phyloP scores from a whole-genome alignment of 2,329 filamentous ascomycete species.

The Blastomyces parvus region DNA sequence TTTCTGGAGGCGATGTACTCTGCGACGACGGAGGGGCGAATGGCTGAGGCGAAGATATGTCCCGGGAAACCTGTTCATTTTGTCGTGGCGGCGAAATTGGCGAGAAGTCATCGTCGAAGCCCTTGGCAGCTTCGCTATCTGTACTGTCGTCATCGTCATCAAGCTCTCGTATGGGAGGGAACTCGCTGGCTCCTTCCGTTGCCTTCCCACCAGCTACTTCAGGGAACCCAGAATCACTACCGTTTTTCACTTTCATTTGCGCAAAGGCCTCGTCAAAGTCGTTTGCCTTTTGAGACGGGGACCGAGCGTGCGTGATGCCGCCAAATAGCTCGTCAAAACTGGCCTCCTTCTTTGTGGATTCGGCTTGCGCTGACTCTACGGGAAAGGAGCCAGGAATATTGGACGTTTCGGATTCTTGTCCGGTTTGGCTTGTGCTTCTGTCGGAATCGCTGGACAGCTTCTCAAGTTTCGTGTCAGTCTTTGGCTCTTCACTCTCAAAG shows the following conservation, averaged over 20 bases:
- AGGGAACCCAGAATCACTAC: conserved; percentile 23
- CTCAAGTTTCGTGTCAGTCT: neutral
- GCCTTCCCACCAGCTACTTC: conserved; percentile 24
- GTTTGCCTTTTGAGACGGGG: conserved; percentile 37
- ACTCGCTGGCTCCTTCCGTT: conserved; percentile 52
- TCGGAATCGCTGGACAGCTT: neutral
- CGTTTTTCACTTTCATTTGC: conserved; percentile 39
- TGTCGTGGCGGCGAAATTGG: conserved; percentile 43
- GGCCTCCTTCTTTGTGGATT: conserved; percentile 26
- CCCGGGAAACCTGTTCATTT: conserved; percentile 21
- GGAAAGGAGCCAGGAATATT: conserved; percentile 44
- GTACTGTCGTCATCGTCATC: conserved; percentile 67
- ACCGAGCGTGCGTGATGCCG: conserved; percentile 35
- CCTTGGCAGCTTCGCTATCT: conserved; percentile 53
- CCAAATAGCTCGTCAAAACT: conserved; percentile 41
- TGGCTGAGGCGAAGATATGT: neutral
- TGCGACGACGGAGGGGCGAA: conserved; percentile 47
- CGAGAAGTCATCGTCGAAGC: conserved; percentile 90
- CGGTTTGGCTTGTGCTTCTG: neutral
- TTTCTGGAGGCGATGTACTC: conserved; percentile 31
- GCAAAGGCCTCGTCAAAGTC: conserved; percentile 42
- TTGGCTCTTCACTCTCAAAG: conserved; percentile 21
- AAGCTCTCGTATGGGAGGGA: conserved; percentile 85
- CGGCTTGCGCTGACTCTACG: conserved; percentile 11
- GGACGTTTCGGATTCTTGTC: conserved; percentile 12